Evolutionary conservation across 139 green algal genomes (phyloP).

Genomic region (Eudorina sp.): DNA sequence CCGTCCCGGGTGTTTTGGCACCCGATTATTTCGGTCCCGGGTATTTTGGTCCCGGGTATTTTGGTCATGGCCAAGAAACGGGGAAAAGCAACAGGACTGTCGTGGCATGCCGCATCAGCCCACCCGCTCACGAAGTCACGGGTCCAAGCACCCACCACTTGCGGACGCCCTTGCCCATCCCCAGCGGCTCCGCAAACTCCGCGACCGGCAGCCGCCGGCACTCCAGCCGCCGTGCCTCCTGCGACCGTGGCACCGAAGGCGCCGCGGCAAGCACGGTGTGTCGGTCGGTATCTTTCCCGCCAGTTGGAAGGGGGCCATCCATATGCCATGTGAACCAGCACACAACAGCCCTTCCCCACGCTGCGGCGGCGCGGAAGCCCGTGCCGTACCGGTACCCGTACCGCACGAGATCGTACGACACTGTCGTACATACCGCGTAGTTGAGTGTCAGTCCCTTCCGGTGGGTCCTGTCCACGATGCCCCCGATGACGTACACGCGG

Average conservation of each 20-base stretch:
- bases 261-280: not conserved
- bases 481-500: slow-evolving; percentile 82
- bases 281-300: not conserved
- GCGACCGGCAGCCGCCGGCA: slow-evolving; percentile 42
- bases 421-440: slow-evolving; percentile 61
- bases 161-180: slow-evolving; percentile 15
- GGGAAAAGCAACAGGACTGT: not conserved
- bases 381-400: not conserved
- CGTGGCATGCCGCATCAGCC: not conserved
- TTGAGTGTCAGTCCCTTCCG: slow-evolving; percentile 56
- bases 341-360: not conserved
- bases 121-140: too few relatives aligned
- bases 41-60: not conserved
- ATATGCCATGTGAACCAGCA: not conserved
- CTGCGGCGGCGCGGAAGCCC: not conserved
- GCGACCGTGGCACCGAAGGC: not conserved
- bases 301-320: not conserved
- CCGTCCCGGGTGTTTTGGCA: not conserved
- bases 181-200: slow-evolving; percentile 43
- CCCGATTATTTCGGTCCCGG: not conserved
- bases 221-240: slow-evolving; percentile 19
- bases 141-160: not conserved
- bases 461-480: slow-evolving; percentile 80
- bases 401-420: too few relatives aligned
- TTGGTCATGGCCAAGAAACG: not conserved